Evolutionary conservation across 108 stramenopile species (phyloP).

Genomic region (Nitzschia sp.): DNA sequence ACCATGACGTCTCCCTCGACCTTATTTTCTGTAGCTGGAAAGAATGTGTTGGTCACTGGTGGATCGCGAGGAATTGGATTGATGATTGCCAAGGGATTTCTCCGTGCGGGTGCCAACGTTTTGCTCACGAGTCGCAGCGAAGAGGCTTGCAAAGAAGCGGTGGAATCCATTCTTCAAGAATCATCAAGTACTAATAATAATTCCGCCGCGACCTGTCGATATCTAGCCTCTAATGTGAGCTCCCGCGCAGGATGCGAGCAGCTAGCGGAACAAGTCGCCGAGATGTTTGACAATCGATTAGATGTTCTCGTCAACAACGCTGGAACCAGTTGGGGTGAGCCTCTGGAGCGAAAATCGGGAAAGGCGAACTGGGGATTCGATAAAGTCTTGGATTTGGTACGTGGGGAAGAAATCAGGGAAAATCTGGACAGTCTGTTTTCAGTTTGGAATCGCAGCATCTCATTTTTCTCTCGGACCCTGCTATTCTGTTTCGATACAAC

Average conservation of each 20-base stretch:
- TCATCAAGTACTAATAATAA: background rate
- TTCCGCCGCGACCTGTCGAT: conserved; percentile 25
- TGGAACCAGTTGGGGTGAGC: conserved; percentile 68
- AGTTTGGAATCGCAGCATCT: background rate
- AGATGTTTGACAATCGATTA: conserved; percentile 62
- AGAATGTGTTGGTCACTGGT: conserved; percentile 92
- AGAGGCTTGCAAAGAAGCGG: conserved; percentile 69
- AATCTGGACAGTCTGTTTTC: background rate
- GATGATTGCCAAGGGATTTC: conserved; percentile 89
- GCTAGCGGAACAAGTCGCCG: conserved; percentile 56
- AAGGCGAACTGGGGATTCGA: conserved; percentile 94
- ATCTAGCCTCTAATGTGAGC: conserved; percentile 78
- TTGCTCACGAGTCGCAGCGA: conserved; percentile 79
- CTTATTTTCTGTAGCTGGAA: conserved; percentile 50
- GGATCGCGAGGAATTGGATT: conserved; percentile 88
- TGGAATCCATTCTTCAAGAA: conserved; percentile 32
- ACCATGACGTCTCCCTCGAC: conserved; percentile 18
- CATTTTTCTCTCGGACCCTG: background rate
- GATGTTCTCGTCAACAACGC: conserved; percentile 88
- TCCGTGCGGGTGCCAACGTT: conserved; percentile 80
- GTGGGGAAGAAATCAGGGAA: too few relatives aligned
- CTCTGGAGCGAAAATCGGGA: conserved; percentile 72
- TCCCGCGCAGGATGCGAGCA: conserved; percentile 80
- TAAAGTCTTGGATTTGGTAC: conserved; percentile 81
- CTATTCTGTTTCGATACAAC: background rate